Evolutionary conservation across 331 rosid genomes (phyloP), one percentile per base, ranked within the genome.

Genomic region (Rhamnella rubrinervis): DNA sequence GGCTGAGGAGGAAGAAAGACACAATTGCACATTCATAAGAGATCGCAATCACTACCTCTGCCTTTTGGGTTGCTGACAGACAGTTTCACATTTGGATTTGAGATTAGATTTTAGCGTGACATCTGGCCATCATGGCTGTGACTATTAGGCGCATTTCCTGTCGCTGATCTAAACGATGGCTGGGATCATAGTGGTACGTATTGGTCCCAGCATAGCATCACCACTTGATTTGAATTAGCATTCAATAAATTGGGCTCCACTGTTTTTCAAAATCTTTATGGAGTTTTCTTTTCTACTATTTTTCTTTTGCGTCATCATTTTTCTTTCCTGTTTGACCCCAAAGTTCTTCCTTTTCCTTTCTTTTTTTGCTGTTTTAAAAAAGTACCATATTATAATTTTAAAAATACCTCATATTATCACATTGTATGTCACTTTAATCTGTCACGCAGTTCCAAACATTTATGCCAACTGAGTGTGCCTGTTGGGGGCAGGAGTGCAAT

Each of bases 51-150:
- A 74, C 71, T 39, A 74, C 71, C 55, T 14, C 14, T 38, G 66
- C 74, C 71, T 80, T 64, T 6, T 74, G 79, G 44, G 71, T 63
- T 37, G 67, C 69, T 72, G 85, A 74, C 47, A 72, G 73, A 59
- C 19, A 69, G 39, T 69, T 58, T 77, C 85, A 72, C 74, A 82
- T 80, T 75, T 81, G 84, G 76, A 75, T 83, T 83, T 51, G 78
- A 70, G 80, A 82, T 69, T 44, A 56, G 38, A 63, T 55, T 50
- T 58, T 57, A 39, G 17, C 40, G 9, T 77, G 41, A 71, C 82
- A 59, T 78, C 68, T 18, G 73, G 63, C 60, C 41, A 49, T 55
- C 59, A 68, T 84, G 67, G 75, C 76, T 69, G 72, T 68, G 71
- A 79, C 75, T 41, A 49, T 70, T 59, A 41, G 72, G 73, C 61